A percentile compares a stretch with the other conserved stretches of the same genome.
Conservation (phyloP, 2,329 filamentous ascomycete genomes). For the Aspergillus sp. region DNA sequence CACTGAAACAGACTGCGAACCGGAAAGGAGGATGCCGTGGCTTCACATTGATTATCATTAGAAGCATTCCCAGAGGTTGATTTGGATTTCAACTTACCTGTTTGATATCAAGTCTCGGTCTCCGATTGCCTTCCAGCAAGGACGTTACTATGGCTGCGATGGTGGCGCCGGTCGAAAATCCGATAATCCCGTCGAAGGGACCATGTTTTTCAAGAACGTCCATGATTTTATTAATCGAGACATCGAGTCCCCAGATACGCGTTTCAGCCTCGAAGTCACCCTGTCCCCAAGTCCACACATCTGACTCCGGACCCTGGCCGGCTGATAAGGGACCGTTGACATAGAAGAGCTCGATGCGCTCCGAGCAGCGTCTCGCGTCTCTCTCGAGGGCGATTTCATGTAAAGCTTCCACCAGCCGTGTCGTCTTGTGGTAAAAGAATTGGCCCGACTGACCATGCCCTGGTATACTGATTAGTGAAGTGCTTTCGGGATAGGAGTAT, state of each 20-base stretch:
- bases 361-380: background rate
- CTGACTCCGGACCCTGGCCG: background rate
- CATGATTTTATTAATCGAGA: background rate
- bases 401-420: background rate
- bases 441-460: background rate
- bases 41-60: too few relatives aligned
- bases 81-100: too few relatives aligned
- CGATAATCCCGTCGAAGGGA: background rate
- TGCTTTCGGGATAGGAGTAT: too few relatives aligned
- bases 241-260: background rate
- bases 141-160: background rate
- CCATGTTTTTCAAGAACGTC: background rate
- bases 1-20: background rate
- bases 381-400: background rate
- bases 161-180: background rate
- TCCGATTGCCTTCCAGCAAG: background rate
- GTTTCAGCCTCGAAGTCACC: background rate
- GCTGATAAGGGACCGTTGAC: background rate
- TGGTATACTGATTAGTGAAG: background rate
- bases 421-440: background rate
- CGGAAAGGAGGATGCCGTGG: background rate
- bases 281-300: background rate
- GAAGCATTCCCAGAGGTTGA: accelerated
- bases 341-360: background rate
- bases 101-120: too few relatives aligned